Evolutionary conservation across 2,329 filamentous ascomycete species (phyloP), one percentile per base, ranked within the genome.

Genomic region (Rachicladosporium sp.): DNA sequence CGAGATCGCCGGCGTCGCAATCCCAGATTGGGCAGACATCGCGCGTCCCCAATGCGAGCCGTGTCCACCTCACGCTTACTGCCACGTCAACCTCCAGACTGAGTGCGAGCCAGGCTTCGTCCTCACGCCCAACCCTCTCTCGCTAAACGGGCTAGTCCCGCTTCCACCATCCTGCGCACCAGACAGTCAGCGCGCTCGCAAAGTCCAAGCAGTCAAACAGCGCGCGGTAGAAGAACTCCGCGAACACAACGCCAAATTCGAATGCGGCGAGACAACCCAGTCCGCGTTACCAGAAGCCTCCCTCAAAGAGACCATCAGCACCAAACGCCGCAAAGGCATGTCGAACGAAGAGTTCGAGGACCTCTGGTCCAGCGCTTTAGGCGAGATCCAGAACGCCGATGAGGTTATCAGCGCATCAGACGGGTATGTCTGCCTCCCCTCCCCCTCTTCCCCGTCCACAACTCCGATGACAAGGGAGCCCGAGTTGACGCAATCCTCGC

Each of bases 121-220:
- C 35, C 70, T 91, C 30, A 82, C 82, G 53, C 75, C 78, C 1
- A 89, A 96, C 57, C 88, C 89, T 1, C 68, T 96, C 13, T 81
- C 87, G 0, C 59, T 95, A 0, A 78, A 80, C 36, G 88, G 91
- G 0, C 56, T 93, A 3, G 55, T 96, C 4, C 91, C 91, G 6
- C 66, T 98, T 6, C 78, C 88, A 4, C 89, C 93, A 1, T 88
- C 85, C 4, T 98, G 91, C 60, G 89, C 95, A 62, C 83, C 91
- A 0, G 93, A 98, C 60, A 87, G 87, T 44, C 86, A 93, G 54
- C 95, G 94, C 60, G 85, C 82, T 6, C 78, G 85, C 31, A 81
- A 83, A 11, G 82, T 96, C 36, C 85, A 89, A 53, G 76, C 80
- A 12, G 86, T 98, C 10, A 86, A 88, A 6, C 81, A 96, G 57